Evolutionary conservation across 345 rosid species (phyloP).

Genomic region (Gossypium turneri): DNA sequence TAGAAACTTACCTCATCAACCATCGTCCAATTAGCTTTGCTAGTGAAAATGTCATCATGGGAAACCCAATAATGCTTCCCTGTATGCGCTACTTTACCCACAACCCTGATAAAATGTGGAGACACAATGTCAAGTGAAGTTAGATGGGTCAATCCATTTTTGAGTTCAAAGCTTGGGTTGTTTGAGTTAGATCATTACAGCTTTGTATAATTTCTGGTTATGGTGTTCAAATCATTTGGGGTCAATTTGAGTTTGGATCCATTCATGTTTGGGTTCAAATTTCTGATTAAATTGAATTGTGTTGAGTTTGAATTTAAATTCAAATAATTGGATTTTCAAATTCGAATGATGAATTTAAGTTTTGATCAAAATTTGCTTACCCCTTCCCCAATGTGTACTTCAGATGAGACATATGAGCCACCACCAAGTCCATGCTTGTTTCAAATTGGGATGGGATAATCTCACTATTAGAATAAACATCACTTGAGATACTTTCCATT

Average conservation of each 20-base stretch:
- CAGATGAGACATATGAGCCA: slow-evolving; percentile 35
- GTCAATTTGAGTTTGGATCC: too few relatives aligned
- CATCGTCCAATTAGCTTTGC: neutral
- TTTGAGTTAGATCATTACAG: too few relatives aligned
- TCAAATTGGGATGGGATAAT: slow-evolving; percentile 19
- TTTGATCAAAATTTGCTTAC: slow-evolving; percentile 15
- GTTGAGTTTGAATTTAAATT: too few relatives aligned
- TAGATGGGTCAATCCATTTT: too few relatives aligned
- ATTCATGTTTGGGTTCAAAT: too few relatives aligned
- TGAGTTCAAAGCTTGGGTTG: too few relatives aligned
- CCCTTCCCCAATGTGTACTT: slow-evolving; percentile 49
- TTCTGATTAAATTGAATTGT: too few relatives aligned
- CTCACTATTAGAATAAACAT: slow-evolving; percentile 17
- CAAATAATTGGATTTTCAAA: too few relatives aligned
- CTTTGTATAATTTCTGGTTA: too few relatives aligned
- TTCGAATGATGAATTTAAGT: too few relatives aligned
- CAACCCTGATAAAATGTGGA: slow-evolving; percentile 32
- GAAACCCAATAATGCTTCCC: slow-evolving; percentile 45
- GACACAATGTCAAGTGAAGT: neutral
- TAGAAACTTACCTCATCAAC: slow-evolving; percentile 30
- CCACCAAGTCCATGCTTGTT: slow-evolving; percentile 17
- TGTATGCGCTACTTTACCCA: slow-evolving; percentile 46
- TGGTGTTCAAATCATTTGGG: too few relatives aligned
- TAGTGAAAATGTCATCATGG: slow-evolving; percentile 25
- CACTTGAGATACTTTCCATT: slow-evolving; percentile 11